These are phyloP conservation scores for Mrakia blollopis DNA, from an alignment of 768 basidiomycete species.

Conservation along the genomic window DNA sequence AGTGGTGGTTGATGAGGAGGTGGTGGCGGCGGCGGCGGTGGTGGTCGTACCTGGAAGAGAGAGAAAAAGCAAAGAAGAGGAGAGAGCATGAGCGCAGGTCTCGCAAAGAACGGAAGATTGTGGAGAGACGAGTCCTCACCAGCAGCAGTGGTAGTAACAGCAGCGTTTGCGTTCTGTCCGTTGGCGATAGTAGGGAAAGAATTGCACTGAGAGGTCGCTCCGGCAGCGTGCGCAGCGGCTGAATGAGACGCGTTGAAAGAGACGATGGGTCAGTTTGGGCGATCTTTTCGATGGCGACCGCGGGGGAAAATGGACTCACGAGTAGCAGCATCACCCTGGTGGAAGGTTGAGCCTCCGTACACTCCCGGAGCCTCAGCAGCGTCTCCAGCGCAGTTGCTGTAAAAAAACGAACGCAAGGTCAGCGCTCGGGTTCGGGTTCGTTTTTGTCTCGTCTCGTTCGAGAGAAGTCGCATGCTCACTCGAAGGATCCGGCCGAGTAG, in stretches of 20 bases:
- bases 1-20: neutral
- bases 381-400: neutral
- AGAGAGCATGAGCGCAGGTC: neutral
- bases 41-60: neutral
- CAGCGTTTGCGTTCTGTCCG: neutral
- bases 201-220: slow-evolving; percentile 57
- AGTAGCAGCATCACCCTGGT: slow-evolving; percentile 44
- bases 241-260: neutral
- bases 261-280: neutral
- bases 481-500: slow-evolving; percentile 45
- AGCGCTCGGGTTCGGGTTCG: too few relatives aligned
- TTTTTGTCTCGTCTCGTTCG: neutral
- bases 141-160: neutral
- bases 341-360: slow-evolving; percentile 33
- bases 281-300: neutral
- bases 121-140: neutral
- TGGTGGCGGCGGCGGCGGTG: neutral
- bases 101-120: neutral
- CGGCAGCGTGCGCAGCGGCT: slow-evolving; percentile 42
- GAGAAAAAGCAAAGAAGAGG: neutral
- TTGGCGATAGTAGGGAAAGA: slow-evolving; percentile 49
- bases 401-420: neutral
- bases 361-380: slow-evolving; percentile 12
- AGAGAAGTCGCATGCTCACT: slow-evolving; percentile 20
- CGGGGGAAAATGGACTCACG: slow-evolving; percentile 28